phyloP scores from a whole-genome alignment of 106 monocot genomes.

The Posidonia australis region DNA sequence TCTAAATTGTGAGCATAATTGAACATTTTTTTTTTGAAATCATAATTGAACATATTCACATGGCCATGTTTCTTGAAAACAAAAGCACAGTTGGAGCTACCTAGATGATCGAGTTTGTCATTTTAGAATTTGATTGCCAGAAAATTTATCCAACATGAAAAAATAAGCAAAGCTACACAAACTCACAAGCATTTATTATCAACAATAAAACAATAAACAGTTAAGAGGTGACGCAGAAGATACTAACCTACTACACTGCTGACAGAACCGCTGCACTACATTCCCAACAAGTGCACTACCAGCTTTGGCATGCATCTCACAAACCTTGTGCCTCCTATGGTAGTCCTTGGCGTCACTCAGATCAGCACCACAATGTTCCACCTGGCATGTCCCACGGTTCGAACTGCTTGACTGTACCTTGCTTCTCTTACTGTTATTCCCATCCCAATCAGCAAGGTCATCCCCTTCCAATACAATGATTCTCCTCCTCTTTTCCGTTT shows the following conservation, averaged over 20 bases:
- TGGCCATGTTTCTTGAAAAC: too few relatives aligned
- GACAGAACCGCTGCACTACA: slow-evolving; percentile 67
- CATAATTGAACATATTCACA: too few relatives aligned
- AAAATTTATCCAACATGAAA: too few relatives aligned
- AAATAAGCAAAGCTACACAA: too few relatives aligned
- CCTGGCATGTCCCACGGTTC: slow-evolving; percentile 47
- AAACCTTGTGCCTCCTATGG: slow-evolving; percentile 82
- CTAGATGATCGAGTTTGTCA: too few relatives aligned
- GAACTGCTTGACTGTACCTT: slow-evolving; percentile 25
- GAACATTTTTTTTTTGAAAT: too few relatives aligned
- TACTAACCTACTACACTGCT: slow-evolving; percentile 78
- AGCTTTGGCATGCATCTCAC: slow-evolving; percentile 74
- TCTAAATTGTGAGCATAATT: not conserved
- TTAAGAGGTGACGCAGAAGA: not conserved
- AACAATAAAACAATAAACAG: not conserved
- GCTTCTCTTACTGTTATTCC: slow-evolving; percentile 33
- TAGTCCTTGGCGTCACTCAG: slow-evolving; percentile 49
- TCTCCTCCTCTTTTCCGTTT: slow-evolving; percentile 47
- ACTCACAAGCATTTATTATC: too few relatives aligned
- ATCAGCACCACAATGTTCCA: slow-evolving; percentile 63
- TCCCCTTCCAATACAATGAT: slow-evolving; percentile 27
- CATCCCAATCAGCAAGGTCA: slow-evolving; percentile 21
- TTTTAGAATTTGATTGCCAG: not conserved
- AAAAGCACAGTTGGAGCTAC: too few relatives aligned
- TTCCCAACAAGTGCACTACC: slow-evolving; percentile 43